phyloP scores from a whole-genome alignment of 2,329 filamentous ascomycete genomes.

The Arthrobotrys megalospora region DNA sequence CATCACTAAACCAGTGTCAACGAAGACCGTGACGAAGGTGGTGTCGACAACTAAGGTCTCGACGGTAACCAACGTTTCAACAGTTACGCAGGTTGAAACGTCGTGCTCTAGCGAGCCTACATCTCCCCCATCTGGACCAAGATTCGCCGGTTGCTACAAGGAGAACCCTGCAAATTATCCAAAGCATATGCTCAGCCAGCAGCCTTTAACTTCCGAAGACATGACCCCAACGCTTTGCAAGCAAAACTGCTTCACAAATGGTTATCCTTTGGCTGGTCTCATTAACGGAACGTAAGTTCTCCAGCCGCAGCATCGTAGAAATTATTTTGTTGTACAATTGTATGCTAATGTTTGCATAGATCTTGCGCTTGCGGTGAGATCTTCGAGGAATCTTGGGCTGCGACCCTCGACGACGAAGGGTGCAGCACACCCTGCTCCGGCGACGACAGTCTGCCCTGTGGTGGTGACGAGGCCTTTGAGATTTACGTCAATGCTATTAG shows the following conservation, averaged over 20 bases:
- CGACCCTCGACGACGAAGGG: background rate
- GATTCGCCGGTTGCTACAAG: conserved; percentile 38
- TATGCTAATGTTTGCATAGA: conserved; percentile 15
- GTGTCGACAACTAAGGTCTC: background rate
- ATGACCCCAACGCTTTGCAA: conserved; percentile 19
- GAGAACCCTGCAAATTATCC: conserved; percentile 1
- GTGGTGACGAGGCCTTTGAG: conserved; percentile 21
- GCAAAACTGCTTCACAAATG: conserved; percentile 1
- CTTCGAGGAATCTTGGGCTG: conserved; percentile 21
- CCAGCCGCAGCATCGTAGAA: background rate
- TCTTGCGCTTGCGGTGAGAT: conserved; percentile 32
- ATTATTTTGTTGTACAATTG: background rate
- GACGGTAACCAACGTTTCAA: conserved; percentile 1
- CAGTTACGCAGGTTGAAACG: background rate
- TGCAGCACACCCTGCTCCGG: conserved; percentile 15
- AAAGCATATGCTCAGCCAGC: conserved; percentile 6
- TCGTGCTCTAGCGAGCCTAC: conserved; percentile 1
- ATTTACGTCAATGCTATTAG: conserved; percentile 11
- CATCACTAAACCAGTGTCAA: conserved; percentile 16
- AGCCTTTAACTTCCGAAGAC: background rate
- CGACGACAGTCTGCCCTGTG: background rate
- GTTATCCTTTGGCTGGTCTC: conserved; percentile 29
- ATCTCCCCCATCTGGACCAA: background rate
- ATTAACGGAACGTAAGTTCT: conserved; percentile 43
- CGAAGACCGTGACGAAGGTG: conserved; percentile 31